Conservation (phyloP, 139 green algal species). For the Pedinophyceae sp. region DNA sequence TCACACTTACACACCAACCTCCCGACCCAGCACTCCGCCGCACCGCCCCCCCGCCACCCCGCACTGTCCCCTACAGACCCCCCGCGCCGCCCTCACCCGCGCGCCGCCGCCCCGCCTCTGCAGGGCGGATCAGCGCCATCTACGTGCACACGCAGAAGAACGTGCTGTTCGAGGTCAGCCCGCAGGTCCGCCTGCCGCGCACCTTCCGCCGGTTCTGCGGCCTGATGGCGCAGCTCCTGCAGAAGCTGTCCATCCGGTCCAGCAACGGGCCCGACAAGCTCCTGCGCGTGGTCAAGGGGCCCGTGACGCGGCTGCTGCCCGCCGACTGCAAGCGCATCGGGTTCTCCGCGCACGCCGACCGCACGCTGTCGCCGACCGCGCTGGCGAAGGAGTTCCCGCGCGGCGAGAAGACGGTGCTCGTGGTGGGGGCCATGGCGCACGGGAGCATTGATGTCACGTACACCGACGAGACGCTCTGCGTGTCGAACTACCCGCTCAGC, state of each 20-base stretch:
- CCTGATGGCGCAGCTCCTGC: conserved; percentile 90
- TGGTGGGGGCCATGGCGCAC: conserved; percentile 83
- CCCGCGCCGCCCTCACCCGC: no score
- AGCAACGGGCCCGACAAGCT: conserved; percentile 70
- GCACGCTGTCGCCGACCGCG: conserved; percentile 31
- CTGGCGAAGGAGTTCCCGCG: conserved; percentile 26
- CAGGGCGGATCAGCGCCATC: no score
- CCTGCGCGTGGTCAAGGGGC: conserved; percentile 55
- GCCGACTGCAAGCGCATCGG: conserved; percentile 45
- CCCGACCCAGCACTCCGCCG: no score
- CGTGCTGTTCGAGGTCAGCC: conserved; percentile 83
- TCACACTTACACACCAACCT: no score
- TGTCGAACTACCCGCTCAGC: conserved; percentile 80
- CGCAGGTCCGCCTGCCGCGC: conserved; percentile 75
- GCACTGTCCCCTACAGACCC: no score
- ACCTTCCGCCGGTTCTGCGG: conserved; percentile 91
- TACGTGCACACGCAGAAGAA: conserved; percentile 83
- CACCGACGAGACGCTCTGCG: conserved; percentile 62
- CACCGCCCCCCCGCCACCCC: no score
- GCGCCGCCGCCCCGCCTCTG: no score
- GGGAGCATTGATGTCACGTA: conserved; percentile 74
- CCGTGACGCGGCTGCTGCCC: conserved; percentile 70
- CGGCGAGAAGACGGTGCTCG: conserved; percentile 53
- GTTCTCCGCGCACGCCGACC: conserved; percentile 52
- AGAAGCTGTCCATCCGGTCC: conserved; percentile 91